These are phyloP conservation scores for Hirschfeldia incana DNA, from an alignment of 345 rosid species.

Conservation along the genomic window DNA sequence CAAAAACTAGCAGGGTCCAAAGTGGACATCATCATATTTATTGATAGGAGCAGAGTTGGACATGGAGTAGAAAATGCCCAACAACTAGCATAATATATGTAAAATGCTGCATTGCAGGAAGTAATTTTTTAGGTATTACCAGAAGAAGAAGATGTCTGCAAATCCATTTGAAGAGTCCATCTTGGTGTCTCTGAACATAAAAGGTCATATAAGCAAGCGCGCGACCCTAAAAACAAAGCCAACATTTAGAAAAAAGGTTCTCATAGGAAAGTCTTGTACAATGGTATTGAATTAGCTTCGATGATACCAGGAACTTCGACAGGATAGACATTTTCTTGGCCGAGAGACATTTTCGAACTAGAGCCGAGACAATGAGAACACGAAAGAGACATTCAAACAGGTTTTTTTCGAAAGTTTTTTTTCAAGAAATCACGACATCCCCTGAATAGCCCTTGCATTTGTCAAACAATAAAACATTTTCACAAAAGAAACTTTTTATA, in stretches of 20 bases:
- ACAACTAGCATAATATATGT: neutral
- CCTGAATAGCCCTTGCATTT: constrained; percentile 20
- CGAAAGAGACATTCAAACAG: constrained; percentile 28
- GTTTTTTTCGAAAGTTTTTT: constrained; percentile 4
- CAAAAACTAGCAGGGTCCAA: neutral
- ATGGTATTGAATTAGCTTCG: neutral
- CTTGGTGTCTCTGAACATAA: constrained; percentile 46
- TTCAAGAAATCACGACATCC: constrained; percentile 15
- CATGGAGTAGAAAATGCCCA: neutral
- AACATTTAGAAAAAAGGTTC: neutral
- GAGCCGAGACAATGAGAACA: constrained; percentile 23
- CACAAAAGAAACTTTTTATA: neutral
- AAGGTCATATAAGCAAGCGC: constrained; percentile 61
- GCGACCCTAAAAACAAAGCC: constrained; percentile 40
- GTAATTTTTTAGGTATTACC: constrained; percentile 43
- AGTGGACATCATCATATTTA: no score
- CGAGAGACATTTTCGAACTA: constrained; percentile 57
- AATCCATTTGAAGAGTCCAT: constrained; percentile 41
- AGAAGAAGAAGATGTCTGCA: constrained; percentile 35
- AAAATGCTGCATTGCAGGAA: neutral
- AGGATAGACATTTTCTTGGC: constrained; percentile 49
- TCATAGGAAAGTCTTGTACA: neutral
- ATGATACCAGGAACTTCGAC: constrained; percentile 46
- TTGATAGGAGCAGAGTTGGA: no score
- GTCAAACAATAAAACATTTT: constrained; percentile 12